These are phyloP conservation scores for Cystofilobasidium ferigula DNA, from an alignment of 768 basidiomycete genomes.

Conservation along the genomic window DNA sequence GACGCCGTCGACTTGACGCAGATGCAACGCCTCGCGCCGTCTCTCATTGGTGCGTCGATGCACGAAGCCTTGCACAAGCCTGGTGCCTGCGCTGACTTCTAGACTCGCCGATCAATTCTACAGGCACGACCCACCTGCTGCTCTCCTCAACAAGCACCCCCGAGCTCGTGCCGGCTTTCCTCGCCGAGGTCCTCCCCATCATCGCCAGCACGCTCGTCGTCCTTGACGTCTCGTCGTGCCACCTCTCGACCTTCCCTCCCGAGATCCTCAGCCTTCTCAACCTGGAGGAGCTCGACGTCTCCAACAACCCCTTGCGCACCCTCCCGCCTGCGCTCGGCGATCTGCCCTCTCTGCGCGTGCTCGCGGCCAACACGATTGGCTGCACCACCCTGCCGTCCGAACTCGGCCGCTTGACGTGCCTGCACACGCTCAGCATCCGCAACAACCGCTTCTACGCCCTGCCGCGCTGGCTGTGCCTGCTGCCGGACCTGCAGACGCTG, in stretches of 20 bases:
- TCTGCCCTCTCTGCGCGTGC: conserved; percentile 63
- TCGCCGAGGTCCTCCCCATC: conserved; percentile 57
- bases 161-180: conserved; percentile 63
- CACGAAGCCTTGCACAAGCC: not conserved
- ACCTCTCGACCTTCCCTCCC: conserved; percentile 69
- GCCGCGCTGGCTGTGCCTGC: conserved; percentile 87
- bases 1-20: conserved; percentile 7
- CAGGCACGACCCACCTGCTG: conserved; percentile 88
- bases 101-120: not conserved
- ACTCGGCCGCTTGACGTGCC: conserved; percentile 58
- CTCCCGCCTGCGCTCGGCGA: conserved; percentile 79
- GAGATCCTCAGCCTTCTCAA: conserved; percentile 64
- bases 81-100: not conserved
- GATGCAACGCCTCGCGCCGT: not conserved
- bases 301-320: conserved; percentile 78
- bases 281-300: conserved; percentile 88
- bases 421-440: conserved; percentile 66
- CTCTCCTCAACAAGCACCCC: conserved; percentile 70
- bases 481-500: conserved; percentile 68
- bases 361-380: conserved; percentile 86
- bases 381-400: conserved; percentile 63
- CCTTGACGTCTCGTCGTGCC: conserved; percentile 84
- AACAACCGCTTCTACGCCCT: conserved; percentile 77
- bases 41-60: not conserved
- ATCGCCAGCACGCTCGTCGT: conserved; percentile 71